These are phyloP conservation scores for Perkinsela sp. DNA, from an alignment of 208 protist genomes.

Conservation along the genomic window DNA sequence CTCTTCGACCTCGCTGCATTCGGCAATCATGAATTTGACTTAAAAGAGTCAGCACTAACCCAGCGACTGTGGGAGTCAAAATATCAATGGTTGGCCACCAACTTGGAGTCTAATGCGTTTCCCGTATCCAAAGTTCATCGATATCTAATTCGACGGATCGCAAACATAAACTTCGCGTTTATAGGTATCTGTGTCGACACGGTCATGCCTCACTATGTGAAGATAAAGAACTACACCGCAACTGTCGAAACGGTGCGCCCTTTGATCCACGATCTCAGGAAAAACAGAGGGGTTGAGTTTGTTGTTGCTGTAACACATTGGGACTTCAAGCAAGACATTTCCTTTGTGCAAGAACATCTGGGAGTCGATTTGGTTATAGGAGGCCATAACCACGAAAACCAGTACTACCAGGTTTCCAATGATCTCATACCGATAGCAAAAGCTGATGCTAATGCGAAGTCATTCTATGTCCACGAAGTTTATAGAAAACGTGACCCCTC, in stretches of 20 bases:
- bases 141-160: not conserved
- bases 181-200: not conserved
- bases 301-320: not conserved
- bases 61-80: not conserved
- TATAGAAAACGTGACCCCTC: not conserved
- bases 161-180: not conserved
- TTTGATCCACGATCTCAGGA: not conserved
- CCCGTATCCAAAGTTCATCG: not conserved
- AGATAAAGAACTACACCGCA: not conserved
- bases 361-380: not conserved
- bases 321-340: not conserved
- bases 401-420: not conserved
- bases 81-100: not conserved
- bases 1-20: not conserved
- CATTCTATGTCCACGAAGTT: not conserved
- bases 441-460: slow-evolving; percentile 1
- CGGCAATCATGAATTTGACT: not conserved
- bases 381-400: not conserved
- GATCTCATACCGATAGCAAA: not conserved
- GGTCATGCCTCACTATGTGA: not conserved
- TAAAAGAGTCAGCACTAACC: not conserved
- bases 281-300: not conserved
- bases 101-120: not conserved
- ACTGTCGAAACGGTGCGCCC: not conserved
- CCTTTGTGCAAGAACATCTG: not conserved